Base-by-base conservation (phyloP, 306 rosid genomes). In the Cucumis cinereus region DNA sequence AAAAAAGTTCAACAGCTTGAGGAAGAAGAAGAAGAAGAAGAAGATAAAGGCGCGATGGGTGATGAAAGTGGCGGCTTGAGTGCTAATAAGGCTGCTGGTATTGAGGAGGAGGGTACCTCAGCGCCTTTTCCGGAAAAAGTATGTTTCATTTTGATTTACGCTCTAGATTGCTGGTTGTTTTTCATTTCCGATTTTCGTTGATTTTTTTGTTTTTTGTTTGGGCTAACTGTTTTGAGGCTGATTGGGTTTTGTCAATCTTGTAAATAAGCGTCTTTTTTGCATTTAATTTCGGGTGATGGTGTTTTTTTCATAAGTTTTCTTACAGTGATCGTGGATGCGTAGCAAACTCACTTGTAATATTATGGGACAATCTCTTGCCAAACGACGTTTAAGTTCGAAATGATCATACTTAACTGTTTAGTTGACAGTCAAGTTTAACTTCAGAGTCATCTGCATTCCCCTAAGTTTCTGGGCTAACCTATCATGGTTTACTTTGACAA, bases 41-140 rank as follows among this genome's bases (percentile, higher is more conserved):
- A 78, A 43, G 77, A 78, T 19, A 83, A 82, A 54, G 92, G 80
- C 33, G 81, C 5, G 77, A 93, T 93, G 98, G 97, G 83, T 17
- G 98, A 88, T 63, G 95, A 91, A 45, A 91, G 96, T 57, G 98
- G 98, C 22, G 98, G 97, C 11, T 79, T 90, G 85, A 90, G 98
- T 79, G 97, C 97, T 54, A 89, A 91, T 58, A 91, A 88, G 86
- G 97, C 87, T 17, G 89, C 82, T 76, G 90, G 93, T 22, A 82
- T 81, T 79, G 97, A 91, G 59, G 98, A 91, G 64, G 98, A 91
- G 54, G 90, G 93, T 22, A 90, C 84, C 76, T 77, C 97, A 14
- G 81, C 95, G 5, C 98, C 98, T 79, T 93, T 93, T 69, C 98
- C 98, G 1, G 98, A 91, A n/a, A 91, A 80, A 92, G 98, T 93